These are phyloP conservation scores for Calonectria pseudoreteaudii DNA, from an alignment of 2,329 filamentous ascomycete genomes.

Conservation along the genomic window DNA sequence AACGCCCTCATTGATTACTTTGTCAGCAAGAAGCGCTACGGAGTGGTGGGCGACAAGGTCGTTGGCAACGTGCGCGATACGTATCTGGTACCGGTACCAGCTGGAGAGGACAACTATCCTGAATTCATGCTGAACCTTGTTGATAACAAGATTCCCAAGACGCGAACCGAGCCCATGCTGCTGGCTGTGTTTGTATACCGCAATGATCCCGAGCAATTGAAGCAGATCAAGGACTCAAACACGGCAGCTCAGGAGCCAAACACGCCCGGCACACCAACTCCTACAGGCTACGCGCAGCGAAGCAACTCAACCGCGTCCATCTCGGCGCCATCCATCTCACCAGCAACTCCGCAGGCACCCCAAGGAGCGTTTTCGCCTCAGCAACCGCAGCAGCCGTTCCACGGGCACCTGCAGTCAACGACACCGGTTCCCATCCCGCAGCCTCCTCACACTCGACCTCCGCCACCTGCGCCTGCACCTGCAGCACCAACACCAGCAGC, in stretches of 20 bases:
- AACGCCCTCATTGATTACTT: constrained; percentile 90
- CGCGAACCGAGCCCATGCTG: constrained; percentile 79
- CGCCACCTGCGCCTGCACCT: constrained; percentile 15
- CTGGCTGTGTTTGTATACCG: constrained; percentile 88
- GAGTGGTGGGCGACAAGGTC: constrained; percentile 84
- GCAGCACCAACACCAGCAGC: constrained; percentile 10
- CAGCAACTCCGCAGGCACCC: constrained; percentile 57
- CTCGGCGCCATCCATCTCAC: constrained; percentile 65
- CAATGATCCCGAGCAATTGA: constrained; percentile 61
- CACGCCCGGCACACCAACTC: constrained; percentile 48
- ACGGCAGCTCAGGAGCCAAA: constrained; percentile 18
- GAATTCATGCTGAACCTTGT: constrained; percentile 92
- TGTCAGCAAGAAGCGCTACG: constrained; percentile 82
- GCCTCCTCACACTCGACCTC: constrained; percentile 42
- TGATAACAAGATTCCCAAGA: constrained; percentile 81
- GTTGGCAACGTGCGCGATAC: constrained; percentile 85
- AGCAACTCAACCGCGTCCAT: constrained; percentile 58
- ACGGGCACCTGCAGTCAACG: constrained; percentile 47
- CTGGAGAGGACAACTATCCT: constrained; percentile 77
- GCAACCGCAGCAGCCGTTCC: constrained; percentile 47
- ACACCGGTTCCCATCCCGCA: constrained; percentile 53
- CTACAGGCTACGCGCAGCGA: constrained; percentile 52
- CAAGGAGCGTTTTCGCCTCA: constrained; percentile 50
- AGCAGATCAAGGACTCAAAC: constrained; percentile 40
- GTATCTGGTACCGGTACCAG: constrained; percentile 88